Evolutionary conservation across 1,284 basidiomycete species (phyloP), one percentile per base, ranked within the genome.

Genomic region (Mycosarcoma mackinlayi): DNA sequence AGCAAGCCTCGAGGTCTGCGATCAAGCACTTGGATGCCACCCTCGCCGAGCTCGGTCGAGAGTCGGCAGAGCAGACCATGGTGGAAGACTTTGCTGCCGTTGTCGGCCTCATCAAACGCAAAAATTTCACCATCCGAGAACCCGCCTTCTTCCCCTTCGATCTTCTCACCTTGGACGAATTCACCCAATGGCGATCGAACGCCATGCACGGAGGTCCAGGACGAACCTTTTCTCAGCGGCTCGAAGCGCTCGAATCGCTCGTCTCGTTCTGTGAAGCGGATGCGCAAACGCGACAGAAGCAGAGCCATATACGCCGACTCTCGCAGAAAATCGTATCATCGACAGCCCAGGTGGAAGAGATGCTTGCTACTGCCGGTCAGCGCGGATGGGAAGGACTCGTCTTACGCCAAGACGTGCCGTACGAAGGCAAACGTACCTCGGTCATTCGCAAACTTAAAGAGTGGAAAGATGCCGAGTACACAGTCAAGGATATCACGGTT

Each of bases 401-500:
- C 10, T 28, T 78, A 30, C 62, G 76, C 1, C 57, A 59, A 13
- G 72, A 76, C 39, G 30, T 28, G 41, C 33, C 51, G 18, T 76
- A 76, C 57, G 69, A 76, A 38, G 76, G 74, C 25, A 71, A 72
- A 28, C 72, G 74, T 11, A 65, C 66, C 3, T 51, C 51, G 7
- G 54, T 60, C 14, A 64, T 78, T 33, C 68, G 66, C 46, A 78
- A 78, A 30, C 49, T 76, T 33, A 73, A 73, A 24, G 45, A 67
- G 38, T 69, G 69, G 66, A 65, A 66, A 30, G 76, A 78, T 21
- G 76, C 62, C 27, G 76, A 78, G 52, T 78, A 75, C 33, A 53
- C 53, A 0, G 74, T 78, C 2, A 27, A 47, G 18, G 55, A 53
- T 16, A 55, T 72, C 38, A 60, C 60, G 2, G 37, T 70, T 3